A percentile compares a stretch with the other conserved stretches of the same genome.
Evolutionary conservation across 305 asterid genomes (phyloP).

Genomic region (Fraxinus baroniana): DNA sequence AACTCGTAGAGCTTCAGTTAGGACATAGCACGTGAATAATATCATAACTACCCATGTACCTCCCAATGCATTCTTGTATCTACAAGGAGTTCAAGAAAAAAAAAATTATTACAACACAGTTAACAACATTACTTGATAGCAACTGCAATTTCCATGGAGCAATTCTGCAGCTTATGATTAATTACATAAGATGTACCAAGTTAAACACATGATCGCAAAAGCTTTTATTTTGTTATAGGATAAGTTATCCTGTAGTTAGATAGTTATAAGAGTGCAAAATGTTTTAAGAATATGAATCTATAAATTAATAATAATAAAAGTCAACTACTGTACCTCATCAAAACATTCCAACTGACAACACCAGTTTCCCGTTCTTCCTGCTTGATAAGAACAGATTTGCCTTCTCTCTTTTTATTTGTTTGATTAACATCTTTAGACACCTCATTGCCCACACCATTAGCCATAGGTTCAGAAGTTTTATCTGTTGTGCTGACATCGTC

Average conservation of each 20-base stretch:
- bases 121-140: constrained; percentile 14
- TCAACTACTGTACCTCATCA: constrained; percentile 56
- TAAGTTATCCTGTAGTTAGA: background rate
- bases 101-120: constrained; percentile 7
- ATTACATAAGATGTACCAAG: background rate
- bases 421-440: constrained; percentile 45
- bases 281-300: background rate
- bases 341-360: constrained; percentile 79
- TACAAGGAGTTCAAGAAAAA: constrained; percentile 36
- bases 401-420: constrained; percentile 46
- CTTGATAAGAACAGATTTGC: constrained; percentile 72
- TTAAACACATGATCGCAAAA: background rate
- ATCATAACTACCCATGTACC: constrained; percentile 91
- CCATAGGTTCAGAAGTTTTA: constrained; percentile 38
- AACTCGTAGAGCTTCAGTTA: constrained; percentile 70
- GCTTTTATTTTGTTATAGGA: background rate
- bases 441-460: constrained; percentile 49
- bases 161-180: background rate
- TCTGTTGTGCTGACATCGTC: constrained; percentile 41
- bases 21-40: constrained; percentile 64
- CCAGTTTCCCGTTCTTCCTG: constrained; percentile 97
- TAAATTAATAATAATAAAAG: constrained; percentile 1
- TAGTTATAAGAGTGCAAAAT: background rate
- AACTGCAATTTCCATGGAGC: constrained; percentile 8
- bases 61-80: constrained; percentile 95